Evolutionary conservation across 768 basidiomycete species (phyloP), one percentile per base, ranked within the genome.

Genomic region (Lyophyllum semitale): DNA sequence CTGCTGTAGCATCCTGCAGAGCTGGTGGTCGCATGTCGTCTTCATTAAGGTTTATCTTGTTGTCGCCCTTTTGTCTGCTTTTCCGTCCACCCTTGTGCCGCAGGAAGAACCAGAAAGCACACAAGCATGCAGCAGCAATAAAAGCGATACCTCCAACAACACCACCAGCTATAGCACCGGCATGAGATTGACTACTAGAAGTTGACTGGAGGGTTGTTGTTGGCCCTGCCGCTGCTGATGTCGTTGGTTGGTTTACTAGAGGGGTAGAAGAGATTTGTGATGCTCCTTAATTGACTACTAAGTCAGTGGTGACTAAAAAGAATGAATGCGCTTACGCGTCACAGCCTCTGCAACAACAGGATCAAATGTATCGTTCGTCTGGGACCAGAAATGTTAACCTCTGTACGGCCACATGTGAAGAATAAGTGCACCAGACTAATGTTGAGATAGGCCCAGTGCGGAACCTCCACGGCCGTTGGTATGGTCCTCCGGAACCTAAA

Each of bases 131-230:
- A 38, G 73, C 51, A 11, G 73, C 77, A 17, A 81, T 46, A 23
- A 69, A 71, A 12, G 80, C 74, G 3, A 87, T 50, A 20, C 77
- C 84, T 5, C 81, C 84, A 1, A 85, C 73, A 8, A 80, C 79
- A 18, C 85, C 85, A 20, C 86, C 87, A 6, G 83, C 81, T 32
- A 88, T 86, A 18, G 82, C 83, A 2, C 84, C 85, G 2, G 81
- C 76, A 59, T 45, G 32, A 40, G 38, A 26, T 27, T 32, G 23
- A 37, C 51, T 50, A 3, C 25, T 33, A 22, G 44, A 3, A 33
- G 20, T 42, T n/a, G 46, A 33, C 4, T 25, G 33, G 13, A 26
- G 20, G 1, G 45, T 33, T 33, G 20, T 8, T 51, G 25, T 29
- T 12, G 15, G 29, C 9, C 2, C 13, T 26, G 15, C 35, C 27